Evolutionary conservation across 208 protist species (phyloP).

Genomic region (Trypanosoma rangeli): DNA sequence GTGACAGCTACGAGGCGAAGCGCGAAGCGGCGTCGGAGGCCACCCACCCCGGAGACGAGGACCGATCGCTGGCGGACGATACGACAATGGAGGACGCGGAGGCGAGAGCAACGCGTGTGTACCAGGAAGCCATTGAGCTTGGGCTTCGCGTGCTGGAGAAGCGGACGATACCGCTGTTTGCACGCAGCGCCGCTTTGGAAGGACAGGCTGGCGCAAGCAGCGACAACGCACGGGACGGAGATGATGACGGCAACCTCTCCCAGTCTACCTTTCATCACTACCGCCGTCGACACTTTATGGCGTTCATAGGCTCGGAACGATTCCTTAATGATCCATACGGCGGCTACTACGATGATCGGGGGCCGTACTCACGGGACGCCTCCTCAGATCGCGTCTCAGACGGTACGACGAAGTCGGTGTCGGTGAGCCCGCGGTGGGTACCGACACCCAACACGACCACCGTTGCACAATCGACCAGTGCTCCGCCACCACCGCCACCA

Average conservation of each 20-base stretch:
- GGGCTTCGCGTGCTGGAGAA: slow-evolving; percentile 27
- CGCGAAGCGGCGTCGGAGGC: slow-evolving; percentile 10
- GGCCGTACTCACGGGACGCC: neutral
- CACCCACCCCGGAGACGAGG: slow-evolving; percentile 12
- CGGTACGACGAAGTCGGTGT: slow-evolving; percentile 2
- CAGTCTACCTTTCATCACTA: slow-evolving; percentile 29
- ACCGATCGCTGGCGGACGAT: slow-evolving; percentile 5
- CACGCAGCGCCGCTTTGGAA: slow-evolving; percentile 2
- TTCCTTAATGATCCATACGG: slow-evolving; percentile 58
- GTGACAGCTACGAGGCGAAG: slow-evolving; percentile 3
- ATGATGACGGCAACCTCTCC: slow-evolving; percentile 29
- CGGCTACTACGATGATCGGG: slow-evolving; percentile 30
- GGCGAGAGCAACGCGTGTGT: slow-evolving; percentile 17
- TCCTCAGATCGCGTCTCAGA: slow-evolving; percentile 4
- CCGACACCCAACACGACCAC: neutral
- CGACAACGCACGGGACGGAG: neutral
- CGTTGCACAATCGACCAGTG: neutral
- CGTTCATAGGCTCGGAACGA: slow-evolving; percentile 44
- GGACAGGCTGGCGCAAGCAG: neutral
- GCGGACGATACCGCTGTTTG: slow-evolving; percentile 32
- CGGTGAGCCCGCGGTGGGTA: neutral
- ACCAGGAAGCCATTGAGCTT: slow-evolving; percentile 33
- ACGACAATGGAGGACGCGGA: slow-evolving; percentile 18
- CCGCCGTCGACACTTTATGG: slow-evolving; percentile 40
- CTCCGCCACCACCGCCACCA: slow-evolving; percentile 6